phyloP scores from a whole-genome alignment of 108 stramenopile genomes.

The Cyclotella kingstonii region DNA sequence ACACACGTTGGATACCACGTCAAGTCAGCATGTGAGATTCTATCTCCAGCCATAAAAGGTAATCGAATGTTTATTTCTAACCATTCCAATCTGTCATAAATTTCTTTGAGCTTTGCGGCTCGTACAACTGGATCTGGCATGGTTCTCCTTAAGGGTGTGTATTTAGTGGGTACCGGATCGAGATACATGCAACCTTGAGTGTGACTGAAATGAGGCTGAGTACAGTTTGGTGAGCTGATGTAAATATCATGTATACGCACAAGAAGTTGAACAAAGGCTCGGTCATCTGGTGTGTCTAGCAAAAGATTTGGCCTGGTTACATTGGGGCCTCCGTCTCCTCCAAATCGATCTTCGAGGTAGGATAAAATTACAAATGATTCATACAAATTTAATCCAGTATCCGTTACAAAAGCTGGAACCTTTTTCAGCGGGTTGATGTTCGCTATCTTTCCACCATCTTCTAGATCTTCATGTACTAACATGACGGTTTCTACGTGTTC shows the following conservation, averaged over 20 bases:
- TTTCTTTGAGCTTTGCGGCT: slow-evolving; percentile 47
- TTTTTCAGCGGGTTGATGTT: slow-evolving; percentile 55
- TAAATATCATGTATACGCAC: slow-evolving; percentile 51
- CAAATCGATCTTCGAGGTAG: slow-evolving; percentile 60
- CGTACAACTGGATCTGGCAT: slow-evolving; percentile 34
- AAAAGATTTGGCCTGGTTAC: slow-evolving; percentile 12
- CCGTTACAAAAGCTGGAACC: slow-evolving; percentile 52
- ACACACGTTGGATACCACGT: slow-evolving; percentile 54
- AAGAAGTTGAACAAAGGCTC: slow-evolving; percentile 37
- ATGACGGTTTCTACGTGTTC: slow-evolving; percentile 20
- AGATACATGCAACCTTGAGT: slow-evolving; percentile 61
- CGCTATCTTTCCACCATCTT: slow-evolving; percentile 28
- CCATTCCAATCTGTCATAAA: slow-evolving; percentile 45
- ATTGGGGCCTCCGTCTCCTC: background rate
- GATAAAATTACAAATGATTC: slow-evolving; percentile 61
- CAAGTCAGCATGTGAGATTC: slow-evolving; percentile 48
- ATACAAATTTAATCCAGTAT: slow-evolving; percentile 37
- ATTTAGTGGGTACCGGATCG: slow-evolving; percentile 31
- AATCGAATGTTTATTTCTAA: slow-evolving; percentile 27
- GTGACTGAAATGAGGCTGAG: slow-evolving; percentile 47
- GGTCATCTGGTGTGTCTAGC: slow-evolving; percentile 37
- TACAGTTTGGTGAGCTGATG: slow-evolving; percentile 54
- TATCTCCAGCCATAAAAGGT: slow-evolving; percentile 43
- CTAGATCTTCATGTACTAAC: slow-evolving; percentile 37
- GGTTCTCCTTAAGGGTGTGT: slow-evolving; percentile 34